Evolutionary conservation across 1,284 basidiomycete species (phyloP), one percentile per base, ranked within the genome.

Genomic region (Ustilago esculenta): DNA sequence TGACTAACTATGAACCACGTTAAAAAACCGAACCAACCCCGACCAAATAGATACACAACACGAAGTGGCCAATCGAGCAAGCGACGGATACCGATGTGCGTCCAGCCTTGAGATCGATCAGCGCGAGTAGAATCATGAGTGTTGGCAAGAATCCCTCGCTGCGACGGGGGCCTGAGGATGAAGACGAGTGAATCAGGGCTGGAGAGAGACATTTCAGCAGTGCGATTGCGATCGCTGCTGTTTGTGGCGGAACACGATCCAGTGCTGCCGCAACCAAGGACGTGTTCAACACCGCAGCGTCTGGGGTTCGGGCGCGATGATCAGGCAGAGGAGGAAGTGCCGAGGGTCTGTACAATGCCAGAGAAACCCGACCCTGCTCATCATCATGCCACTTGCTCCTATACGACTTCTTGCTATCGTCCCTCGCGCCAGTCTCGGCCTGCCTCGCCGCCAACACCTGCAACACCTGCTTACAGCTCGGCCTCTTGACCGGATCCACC

Each of bases 401-500:
- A 3, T 12, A 14, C 15, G 10, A 5, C 7, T 27, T 14, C n/a
- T 47, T n/a, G 18, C 27, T 10, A n/a, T 15, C 12, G 20, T 29
- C 23, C 48, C 29, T 18, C 21, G 21, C 11, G 15, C 12, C 23
- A 20, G 34, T 27, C 7, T 14, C 30, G 5, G 27, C 33, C 20
- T 37, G 21, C 15, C 18, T 27, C 17, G 11, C 32, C 20, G 24
- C 18, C 18, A 72, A 40, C 23, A 61, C 42, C 20, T 37, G 32
- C 12, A 86, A 79, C 5, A 94, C 88, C 40, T 89, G 87, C 51
- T 91, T 89, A 41, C 88, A 88, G 1, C 87, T 87, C 5, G 91
- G 91, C 42, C 92, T 85, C 12, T 81, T 80, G 6, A 83, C 79
- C 0, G 91, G 88, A 4, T 83, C 83, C 35, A 89, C 84, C 67